Base-by-base conservation (phyloP, 2,329 filamentous ascomycete species). In the Fusarium metavorans region DNA sequence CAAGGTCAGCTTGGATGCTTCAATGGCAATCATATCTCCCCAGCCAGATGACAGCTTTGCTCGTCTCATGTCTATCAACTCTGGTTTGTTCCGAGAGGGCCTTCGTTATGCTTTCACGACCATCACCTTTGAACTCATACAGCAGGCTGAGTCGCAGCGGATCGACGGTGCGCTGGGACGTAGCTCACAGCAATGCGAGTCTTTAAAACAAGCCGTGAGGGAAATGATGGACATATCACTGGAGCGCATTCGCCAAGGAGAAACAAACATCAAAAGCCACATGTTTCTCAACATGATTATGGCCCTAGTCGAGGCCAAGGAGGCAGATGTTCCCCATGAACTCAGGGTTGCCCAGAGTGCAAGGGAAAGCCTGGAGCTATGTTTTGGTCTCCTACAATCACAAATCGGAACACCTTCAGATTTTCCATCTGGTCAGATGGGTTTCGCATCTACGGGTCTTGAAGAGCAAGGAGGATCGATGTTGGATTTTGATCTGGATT, bases 1-100 rank as follows among this genome's bases (percentile, higher is more conserved):
- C 37, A 88, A 86, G 68, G 79, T 84, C 9, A 86, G 83, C 69
- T 69, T 88, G 3, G 88, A 90, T 39, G 77, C 82, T 2, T 82
- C 84, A 18, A 77, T 85, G 23, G 79, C 80, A 18, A 76, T 85
- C 16, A 70, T 84, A 14, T 81, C 80, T 5, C 82, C 82, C 2
- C 81, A 82, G 56, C 81, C 80, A 5, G 83, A 84, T 34, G 80
- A 78, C 8, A 71, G 73, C 37, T 87, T 85, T 73, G 67, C 78
- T 1, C 80, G 79, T 0, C 79, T 88, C 1, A 78, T 85, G 72
- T 73, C 77, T 6, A 75, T 81, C 6, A 81, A 82, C 5, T 85
- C 84, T 2, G 85, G 85, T 2, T 77, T 85, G 65, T 85, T 86
- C 74, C 80, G 82, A 20, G 84, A 86, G 30, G 83, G 82, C 6